Evolutionary conservation across 345 rosid genomes (phyloP), one percentile per base, ranked within the genome.

Genomic region (Ailanthus altissimus): DNA sequence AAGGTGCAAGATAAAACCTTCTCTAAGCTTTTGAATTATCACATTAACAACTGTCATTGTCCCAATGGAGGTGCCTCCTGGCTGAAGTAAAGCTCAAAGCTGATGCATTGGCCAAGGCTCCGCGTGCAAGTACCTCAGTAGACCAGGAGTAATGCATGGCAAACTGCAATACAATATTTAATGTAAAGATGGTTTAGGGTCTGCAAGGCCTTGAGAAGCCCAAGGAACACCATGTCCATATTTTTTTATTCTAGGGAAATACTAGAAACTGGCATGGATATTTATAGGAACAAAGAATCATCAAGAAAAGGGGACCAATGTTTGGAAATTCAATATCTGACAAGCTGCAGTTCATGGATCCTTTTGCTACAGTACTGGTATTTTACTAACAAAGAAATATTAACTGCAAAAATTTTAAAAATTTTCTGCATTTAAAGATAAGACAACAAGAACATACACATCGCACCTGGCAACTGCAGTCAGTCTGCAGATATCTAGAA

Each of bases 11-110:
- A n/a, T 26, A 25, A 51, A 79, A 96, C 99, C 98, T 92, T 87
- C 87, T 89, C 97, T 83, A 49, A 96, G 92, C 70, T 96, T 96
- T 82, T 91, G 91, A 0, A 96, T 61, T 56, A 96, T 91, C 65
- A 96, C 99, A 85, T 93, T 93, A 54, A 97, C 98, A 87, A 93
- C 99, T 73, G 98, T 98, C 99, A 93, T 96, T 49, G 99, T 92
- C 79, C 99, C 97, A 12, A 93, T 90, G 83, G 93, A 92, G 43
- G 83, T 88, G 69, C 99, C 98, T 75, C 99, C 97, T 0, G 99
- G 98, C 67, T 97, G 97, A 81, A 96, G 99, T 77, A 96, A 80
- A 76, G 97, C 91, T 43, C n/a, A n/a, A n/a, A n/a, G n/a, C n/a
- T n/a, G 99, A 93, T 51, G 94, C 90, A 81, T 96, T 96, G 67